Evolutionary conservation across 352 stramenopile species (phyloP).

Genomic region (Blastocystis sp.): DNA sequence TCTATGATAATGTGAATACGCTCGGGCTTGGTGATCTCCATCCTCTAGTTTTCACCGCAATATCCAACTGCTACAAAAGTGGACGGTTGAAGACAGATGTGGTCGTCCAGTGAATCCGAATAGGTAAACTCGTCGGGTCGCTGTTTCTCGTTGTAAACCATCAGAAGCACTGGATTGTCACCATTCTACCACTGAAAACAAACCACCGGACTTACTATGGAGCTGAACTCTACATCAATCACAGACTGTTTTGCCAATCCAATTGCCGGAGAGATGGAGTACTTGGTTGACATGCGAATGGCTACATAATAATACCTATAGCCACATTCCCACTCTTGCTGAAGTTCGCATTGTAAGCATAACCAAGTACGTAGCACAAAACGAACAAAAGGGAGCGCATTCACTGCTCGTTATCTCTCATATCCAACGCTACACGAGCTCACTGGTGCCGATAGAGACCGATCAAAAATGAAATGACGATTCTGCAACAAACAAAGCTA

Average conservation of each 20-base stretch:
- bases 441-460: neutral
- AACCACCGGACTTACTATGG: neutral
- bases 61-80: neutral
- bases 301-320: neutral
- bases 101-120: neutral
- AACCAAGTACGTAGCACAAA: neutral
- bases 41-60: neutral
- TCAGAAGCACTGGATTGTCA: conserved; percentile 28
- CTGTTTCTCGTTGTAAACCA: conserved; percentile 46
- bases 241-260: neutral
- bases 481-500: too few species aligned
- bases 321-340: neutral
- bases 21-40: neutral
- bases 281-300: neutral
- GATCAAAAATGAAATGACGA: neutral
- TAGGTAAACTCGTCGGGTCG: conserved; percentile 37
- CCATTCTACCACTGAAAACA: neutral
- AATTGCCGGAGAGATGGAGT: conserved; percentile 20
- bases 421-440: neutral
- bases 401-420: neutral
- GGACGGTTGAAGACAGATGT: conserved; percentile 31
- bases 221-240: conserved; percentile 1
- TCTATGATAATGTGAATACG: neutral
- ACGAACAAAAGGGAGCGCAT: neutral
- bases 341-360: conserved; percentile 1